These are phyloP conservation scores for Apophysomyces elegans DNA, from an alignment of 371 early-diverging fungal species.

Conservation along the genomic window DNA sequence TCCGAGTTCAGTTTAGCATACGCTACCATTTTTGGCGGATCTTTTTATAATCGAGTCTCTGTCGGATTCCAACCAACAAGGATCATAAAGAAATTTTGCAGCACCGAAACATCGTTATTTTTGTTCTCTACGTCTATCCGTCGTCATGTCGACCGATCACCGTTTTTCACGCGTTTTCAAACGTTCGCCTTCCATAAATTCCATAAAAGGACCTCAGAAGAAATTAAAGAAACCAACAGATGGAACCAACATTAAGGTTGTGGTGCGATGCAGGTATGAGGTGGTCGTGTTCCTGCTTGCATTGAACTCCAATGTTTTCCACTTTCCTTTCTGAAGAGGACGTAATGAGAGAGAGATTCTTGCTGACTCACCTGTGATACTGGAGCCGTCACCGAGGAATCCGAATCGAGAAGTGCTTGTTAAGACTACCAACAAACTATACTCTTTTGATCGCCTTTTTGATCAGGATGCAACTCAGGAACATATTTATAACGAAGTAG, in stretches of 20 bases:
- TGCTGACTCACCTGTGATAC: conserved; percentile 36
- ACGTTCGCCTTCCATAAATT: conserved; percentile 3
- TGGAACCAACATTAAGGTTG: conserved; percentile 68
- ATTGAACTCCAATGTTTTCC: conserved; percentile 1
- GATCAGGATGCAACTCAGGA: conserved; percentile 83
- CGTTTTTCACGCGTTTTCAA: conserved; percentile 10
- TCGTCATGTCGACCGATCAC: conserved; percentile 2
- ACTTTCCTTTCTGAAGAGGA: conserved; percentile 22
- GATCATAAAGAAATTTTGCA: not conserved
- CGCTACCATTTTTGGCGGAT: too few relatives aligned
- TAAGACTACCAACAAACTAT: conserved; percentile 64
- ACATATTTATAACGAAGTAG: conserved; percentile 83
- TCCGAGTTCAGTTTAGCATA: too few relatives aligned
- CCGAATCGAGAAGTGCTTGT: conserved; percentile 36
- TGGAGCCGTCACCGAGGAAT: conserved; percentile 32
- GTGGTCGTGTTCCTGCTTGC: not conserved
- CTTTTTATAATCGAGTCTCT: too few relatives aligned
- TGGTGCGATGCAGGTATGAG: conserved; percentile 69
- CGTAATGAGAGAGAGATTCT: conserved; percentile 44
- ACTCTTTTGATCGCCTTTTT: conserved; percentile 93
- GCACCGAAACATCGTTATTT: not conserved
- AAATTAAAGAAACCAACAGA: conserved; percentile 13
- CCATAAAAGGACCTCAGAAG: not conserved
- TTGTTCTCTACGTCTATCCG: not conserved
- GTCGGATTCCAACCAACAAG: too few relatives aligned